Conservation (phyloP, 2,329 filamentous ascomycete species). For the Cadophora sp. region DNA sequence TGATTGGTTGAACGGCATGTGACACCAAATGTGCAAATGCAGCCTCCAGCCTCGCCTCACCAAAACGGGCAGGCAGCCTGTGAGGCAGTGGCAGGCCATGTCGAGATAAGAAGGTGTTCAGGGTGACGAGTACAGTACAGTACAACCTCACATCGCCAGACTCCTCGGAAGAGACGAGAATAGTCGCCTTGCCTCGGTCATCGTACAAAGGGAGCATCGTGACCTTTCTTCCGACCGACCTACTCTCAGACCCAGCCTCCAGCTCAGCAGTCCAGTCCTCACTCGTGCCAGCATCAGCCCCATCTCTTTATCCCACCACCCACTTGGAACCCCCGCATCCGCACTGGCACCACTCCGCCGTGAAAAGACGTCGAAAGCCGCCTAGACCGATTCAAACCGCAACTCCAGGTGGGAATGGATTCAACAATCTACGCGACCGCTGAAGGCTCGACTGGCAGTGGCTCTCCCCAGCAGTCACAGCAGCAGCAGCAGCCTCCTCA, state of each 20-base stretch:
- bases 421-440: not conserved
- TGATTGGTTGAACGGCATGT: conserved; percentile 21
- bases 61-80: conserved; percentile 15
- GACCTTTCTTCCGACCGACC: not conserved
- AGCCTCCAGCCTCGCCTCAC: conserved; percentile 23
- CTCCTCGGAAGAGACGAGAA: not conserved
- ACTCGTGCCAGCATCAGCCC: too few species aligned
- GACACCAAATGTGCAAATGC: conserved; percentile 24
- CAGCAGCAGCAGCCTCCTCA: conserved; percentile 33
- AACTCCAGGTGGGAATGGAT: not conserved
- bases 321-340: not conserved
- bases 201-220: not conserved
- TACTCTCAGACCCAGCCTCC: not conserved
- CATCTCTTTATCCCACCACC: too few species aligned
- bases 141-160: conserved; percentile 10
- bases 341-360: not conserved
- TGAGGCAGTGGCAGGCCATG: conserved; percentile 4
- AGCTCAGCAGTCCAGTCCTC: too few species aligned
- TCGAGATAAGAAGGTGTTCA: conserved; percentile 11
- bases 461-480: conserved; percentile 26
- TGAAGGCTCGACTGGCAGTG: conserved; percentile 17
- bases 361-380: conserved; percentile 7
- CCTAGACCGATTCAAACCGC: conserved; percentile 11
- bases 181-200: not conserved
- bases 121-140: not conserved